Evolutionary conservation across 768 basidiomycete species (phyloP).

Genomic region (Lactarius evosmus): DNA sequence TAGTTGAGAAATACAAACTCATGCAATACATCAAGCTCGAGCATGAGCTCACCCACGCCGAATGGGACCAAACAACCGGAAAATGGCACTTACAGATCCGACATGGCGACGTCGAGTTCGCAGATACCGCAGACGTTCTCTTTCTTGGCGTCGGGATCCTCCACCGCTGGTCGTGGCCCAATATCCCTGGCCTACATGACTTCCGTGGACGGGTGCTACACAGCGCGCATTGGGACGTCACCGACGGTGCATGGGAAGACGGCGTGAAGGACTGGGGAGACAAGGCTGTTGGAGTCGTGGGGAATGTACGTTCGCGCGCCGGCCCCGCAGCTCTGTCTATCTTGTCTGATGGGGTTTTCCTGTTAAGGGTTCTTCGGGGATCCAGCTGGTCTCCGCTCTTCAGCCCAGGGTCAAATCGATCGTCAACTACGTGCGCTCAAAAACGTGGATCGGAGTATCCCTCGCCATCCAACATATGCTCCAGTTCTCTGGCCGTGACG

Average conservation of each 20-base stretch:
- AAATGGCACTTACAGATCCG: conserved; percentile 15
- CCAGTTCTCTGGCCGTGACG: too few relatives aligned
- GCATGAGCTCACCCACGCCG: conserved; percentile 37
- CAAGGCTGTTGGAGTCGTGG: conserved; percentile 56
- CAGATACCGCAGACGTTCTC: too few relatives aligned
- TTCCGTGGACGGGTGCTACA: conserved; percentile 61
- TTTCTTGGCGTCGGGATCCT: too few relatives aligned
- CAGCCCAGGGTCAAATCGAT: conserved; percentile 51
- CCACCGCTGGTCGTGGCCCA: too few relatives aligned
- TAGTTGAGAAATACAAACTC: too few relatives aligned
- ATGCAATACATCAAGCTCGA: too few relatives aligned
- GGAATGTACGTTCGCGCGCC: too few relatives aligned
- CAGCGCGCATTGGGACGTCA: conserved; percentile 56
- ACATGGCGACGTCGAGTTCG: conserved; percentile 36
- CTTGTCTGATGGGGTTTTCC: too few relatives aligned
- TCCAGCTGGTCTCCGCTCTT: conserved; percentile 57
- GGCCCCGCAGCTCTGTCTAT: too few relatives aligned
- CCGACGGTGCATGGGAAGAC: conserved; percentile 35
- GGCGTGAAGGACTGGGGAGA: conserved; percentile 45
- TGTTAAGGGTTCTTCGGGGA: conserved; percentile 62
- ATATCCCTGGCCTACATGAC: conserved; percentile 52
- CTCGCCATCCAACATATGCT: too few relatives aligned
- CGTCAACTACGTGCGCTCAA: conserved; percentile 55
- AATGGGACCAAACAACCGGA: conserved; percentile 16
- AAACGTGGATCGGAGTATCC: conserved; percentile 59